phyloP scores from a whole-genome alignment of 1,284 basidiomycete species.

The Leccinum griseonigrum region DNA sequence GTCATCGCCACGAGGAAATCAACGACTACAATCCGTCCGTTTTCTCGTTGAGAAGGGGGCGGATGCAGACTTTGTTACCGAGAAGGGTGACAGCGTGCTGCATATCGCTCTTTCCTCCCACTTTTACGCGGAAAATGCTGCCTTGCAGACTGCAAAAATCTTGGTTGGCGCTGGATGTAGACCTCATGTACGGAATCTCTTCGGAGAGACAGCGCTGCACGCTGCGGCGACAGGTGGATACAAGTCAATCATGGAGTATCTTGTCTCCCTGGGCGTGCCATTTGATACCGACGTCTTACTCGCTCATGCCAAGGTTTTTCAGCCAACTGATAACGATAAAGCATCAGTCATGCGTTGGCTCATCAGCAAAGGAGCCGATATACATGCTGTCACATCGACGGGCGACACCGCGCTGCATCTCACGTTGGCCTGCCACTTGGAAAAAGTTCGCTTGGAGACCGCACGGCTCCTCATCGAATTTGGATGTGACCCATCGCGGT shows the following conservation, averaged over 20 bases:
- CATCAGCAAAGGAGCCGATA: constrained; percentile 4
- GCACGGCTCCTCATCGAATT: neutral
- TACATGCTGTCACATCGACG: neutral
- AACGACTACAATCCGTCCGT: neutral
- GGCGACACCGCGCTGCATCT: constrained; percentile 4
- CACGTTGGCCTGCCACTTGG: neutral
- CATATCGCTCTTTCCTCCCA: constrained; percentile 6
- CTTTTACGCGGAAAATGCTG: neutral
- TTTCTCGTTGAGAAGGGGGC: constrained; percentile 4
- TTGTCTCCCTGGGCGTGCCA: constrained; percentile 1
- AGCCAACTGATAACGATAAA: neutral
- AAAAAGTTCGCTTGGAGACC: neutral
- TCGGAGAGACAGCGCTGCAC: neutral
- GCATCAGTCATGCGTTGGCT: neutral
- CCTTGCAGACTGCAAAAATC: neutral
- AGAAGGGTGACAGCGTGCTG: neutral
- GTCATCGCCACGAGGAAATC: neutral
- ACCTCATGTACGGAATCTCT: neutral
- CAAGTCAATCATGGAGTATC: constrained; percentile 1
- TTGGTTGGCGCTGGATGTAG: neutral
- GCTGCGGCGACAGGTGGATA: neutral
- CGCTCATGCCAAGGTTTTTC: neutral
- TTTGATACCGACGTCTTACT: constrained; percentile 1
- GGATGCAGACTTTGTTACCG: neutral
- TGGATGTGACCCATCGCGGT: neutral